These are phyloP conservation scores for Madurella mycetomatis DNA, from an alignment of 2,329 filamentous ascomycete genomes.

Conservation along the genomic window DNA sequence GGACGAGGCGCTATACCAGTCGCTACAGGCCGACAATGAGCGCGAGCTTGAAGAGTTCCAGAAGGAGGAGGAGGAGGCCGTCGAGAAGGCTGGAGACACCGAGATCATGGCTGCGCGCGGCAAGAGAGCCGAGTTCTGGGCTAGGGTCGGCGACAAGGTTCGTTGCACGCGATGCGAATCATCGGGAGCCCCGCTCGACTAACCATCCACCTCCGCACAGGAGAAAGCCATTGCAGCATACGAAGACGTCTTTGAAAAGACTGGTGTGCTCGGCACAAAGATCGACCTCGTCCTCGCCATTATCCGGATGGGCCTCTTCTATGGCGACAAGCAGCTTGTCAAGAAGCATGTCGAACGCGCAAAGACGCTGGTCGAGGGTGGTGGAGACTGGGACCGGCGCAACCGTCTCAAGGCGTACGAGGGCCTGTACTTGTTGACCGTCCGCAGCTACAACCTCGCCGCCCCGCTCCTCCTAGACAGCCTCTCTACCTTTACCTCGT, in stretches of 20 bases:
- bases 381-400: slow-evolving; percentile 96
- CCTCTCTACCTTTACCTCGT: slow-evolving; percentile 95
- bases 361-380: slow-evolving; percentile 83
- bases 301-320: slow-evolving; percentile 93
- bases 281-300: slow-evolving; percentile 96
- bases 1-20: slow-evolving; percentile 84
- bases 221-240: slow-evolving; percentile 91
- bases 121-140: slow-evolving; percentile 95
- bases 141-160: slow-evolving; percentile 93
- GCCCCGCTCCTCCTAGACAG: slow-evolving; percentile 94
- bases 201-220: slow-evolving; percentile 41
- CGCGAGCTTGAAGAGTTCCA: slow-evolving; percentile 70
- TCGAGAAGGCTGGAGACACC: slow-evolving; percentile 92
- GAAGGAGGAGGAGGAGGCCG: slow-evolving; percentile 88
- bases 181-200: background rate
- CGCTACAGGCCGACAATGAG: slow-evolving; percentile 71
- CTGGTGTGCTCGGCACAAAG: slow-evolving; percentile 91
- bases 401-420: slow-evolving; percentile 99
- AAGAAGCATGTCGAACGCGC: slow-evolving; percentile 93
- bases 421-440: slow-evolving; percentile 85
- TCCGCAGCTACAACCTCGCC: slow-evolving; percentile 83
- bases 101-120: slow-evolving; percentile 89
- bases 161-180: slow-evolving; percentile 12
- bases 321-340: slow-evolving; percentile 84
- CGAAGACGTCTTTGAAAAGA: slow-evolving; percentile 94